Base-by-base conservation (phyloP, 768 basidiomycete genomes). In the Pleurotus ostreatus region DNA sequence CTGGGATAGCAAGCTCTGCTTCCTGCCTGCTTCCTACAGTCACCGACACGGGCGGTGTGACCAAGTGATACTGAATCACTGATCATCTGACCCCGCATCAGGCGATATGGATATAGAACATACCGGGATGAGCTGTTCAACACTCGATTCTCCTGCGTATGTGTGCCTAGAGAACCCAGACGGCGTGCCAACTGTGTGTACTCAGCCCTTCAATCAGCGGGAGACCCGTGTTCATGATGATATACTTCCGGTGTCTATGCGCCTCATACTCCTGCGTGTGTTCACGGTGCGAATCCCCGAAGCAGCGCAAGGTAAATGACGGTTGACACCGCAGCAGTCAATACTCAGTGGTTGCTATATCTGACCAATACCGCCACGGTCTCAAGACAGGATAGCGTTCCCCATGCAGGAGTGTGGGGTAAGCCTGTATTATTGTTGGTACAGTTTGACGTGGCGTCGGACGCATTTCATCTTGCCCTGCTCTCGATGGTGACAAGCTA, bases 401-500 rank as follows among this genome's bases (percentile, higher is more conserved):
- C 51, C 51, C 51, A 52, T 52, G 37, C 12, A 52, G 26, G 39
- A 25, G 34, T 52, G 51, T 52, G 51, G 51, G 51, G 51, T 52
- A 38, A 37, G 20, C 40, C 51, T 39, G 34, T 52, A 23, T 38
- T 41, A 39, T 15, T 37, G 39, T 39, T 40, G 51, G 37, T 26
- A 15, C 25, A 22, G 22, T 34, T 52, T 52, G 51, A 52, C 51
- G 39, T 52, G 51, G 51, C 51, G n/a, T 52, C 51, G 51, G 51
- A 25, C 38, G 51, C 51, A 39, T 52, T 52, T 49, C 30, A 49
- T 30, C n/a, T 41, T n/a, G 3, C 51, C 38, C 51, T 39, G 38
- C 40, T 12, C 51, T 52, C 51, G 9, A 52, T 37, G 51, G 51
- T 41, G 51, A 52, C 51, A 52, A 52, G 51, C 51, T 52, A 52